Evolutionary conservation across 768 basidiomycete species (phyloP).

Genomic region (Kwoniella europaea): DNA sequence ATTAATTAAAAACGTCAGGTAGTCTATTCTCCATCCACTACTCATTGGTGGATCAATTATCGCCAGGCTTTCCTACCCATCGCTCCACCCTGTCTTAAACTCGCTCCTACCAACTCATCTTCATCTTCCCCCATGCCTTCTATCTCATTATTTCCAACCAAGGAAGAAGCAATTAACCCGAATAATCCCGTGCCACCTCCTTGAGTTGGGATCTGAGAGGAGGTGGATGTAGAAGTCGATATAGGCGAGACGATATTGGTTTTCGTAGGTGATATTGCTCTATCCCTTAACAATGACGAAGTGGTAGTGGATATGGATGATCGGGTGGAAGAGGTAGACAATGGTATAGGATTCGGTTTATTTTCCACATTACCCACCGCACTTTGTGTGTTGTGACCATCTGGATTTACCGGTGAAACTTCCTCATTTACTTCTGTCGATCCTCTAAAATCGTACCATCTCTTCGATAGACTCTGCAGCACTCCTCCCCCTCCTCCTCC

Average conservation of each 20-base stretch:
- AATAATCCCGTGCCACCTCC: conserved; percentile 11
- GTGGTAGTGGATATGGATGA: conserved; percentile 21
- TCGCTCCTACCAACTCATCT: conserved; percentile 24
- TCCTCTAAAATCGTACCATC: conserved; percentile 28
- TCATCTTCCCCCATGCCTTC: conserved; percentile 6
- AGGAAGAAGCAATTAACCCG: conserved; percentile 20
- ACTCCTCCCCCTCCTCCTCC: conserved; percentile 20
- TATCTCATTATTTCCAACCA: conserved; percentile 7
- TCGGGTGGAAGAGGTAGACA: conserved; percentile 13
- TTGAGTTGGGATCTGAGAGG: not conserved
- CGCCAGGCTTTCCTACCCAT: conserved; percentile 14
- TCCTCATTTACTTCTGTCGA: conserved; percentile 7
- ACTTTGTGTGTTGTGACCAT: not conserved
- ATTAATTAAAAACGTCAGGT: not conserved
- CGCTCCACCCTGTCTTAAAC: conserved; percentile 16
- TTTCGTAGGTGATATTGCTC: conserved; percentile 9
- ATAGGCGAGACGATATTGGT: not conserved
- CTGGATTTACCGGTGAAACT: conserved; percentile 21
- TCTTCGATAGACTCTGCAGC: conserved; percentile 23
- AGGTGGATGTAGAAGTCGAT: not conserved
- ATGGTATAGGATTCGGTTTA: conserved; percentile 16
- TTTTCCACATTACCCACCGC: not conserved
- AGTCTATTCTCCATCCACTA: not conserved
- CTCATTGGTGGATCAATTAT: not conserved
- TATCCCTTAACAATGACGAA: conserved; percentile 7